Conservation (phyloP, 2,329 filamentous ascomycete species). For the Sarocladium strictum region DNA sequence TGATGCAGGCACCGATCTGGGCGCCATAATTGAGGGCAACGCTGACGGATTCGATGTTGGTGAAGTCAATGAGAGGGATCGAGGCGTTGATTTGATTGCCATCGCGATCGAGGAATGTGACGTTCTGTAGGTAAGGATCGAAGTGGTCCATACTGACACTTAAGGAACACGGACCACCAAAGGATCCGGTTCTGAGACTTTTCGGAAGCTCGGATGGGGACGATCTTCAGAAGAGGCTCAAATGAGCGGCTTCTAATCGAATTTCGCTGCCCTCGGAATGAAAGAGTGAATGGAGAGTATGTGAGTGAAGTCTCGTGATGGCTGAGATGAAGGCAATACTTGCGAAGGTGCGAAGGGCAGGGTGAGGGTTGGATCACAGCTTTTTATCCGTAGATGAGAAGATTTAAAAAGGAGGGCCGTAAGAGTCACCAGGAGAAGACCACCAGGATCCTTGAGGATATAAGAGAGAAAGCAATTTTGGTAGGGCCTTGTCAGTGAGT, state of each 20-base stretch:
- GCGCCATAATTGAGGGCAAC: constrained; percentile 58
- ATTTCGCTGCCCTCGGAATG: no score
- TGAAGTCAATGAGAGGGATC: constrained; percentile 25
- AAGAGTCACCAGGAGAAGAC: no score
- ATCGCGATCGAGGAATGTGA: constrained; percentile 28
- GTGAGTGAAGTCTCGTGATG: background rate
- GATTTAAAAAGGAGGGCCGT: no score
- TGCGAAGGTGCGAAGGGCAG: background rate
- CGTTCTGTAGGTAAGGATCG: constrained; percentile 29
- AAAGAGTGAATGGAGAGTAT: background rate
- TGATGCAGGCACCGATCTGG: constrained; percentile 62
- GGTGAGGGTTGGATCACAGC: background rate
- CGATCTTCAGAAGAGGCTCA: no score
- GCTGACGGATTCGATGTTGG: constrained; percentile 26
- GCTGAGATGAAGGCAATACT: background rate
- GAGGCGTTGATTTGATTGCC: constrained; percentile 24
- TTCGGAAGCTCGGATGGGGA: background rate
- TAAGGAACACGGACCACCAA: background rate
- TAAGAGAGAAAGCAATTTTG: no score
- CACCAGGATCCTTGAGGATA: no score
- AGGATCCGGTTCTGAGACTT: background rate
- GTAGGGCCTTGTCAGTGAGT: no score
- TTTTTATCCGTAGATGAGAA: no score
- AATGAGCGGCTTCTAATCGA: no score
- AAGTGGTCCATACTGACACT: constrained; percentile 16